Base-by-base conservation (phyloP, 139 green algal genomes). In the Pleodorina starrii region DNA sequence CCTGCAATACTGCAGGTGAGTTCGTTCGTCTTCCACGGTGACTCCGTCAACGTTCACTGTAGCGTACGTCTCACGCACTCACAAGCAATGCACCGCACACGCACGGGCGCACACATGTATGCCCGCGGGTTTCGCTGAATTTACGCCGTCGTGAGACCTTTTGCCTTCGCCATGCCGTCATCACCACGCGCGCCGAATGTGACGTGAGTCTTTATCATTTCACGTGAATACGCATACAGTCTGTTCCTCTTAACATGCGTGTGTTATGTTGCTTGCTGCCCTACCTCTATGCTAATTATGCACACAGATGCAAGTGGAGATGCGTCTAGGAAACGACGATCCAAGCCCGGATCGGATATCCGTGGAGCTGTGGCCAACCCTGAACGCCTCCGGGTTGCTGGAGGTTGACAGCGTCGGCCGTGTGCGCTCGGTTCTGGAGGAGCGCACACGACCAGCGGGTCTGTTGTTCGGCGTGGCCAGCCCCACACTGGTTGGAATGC, bases 391-490 rank as follows among this genome's bases (percentile, higher is more conserved):
- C 38, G 79, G 57, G 10, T n/a, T 86, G 38, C 27, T 86, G 40
- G 38, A 86, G 79, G 27, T 86, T 16, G 59, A 86, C 59, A 32
- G 32, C 29, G 19, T 1, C 2, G 79, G 79, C 25, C 79, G 54
- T 27, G 27, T 86, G 3, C 43, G 21, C 10, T 11, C 57, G 10
- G 79, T 86, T 36, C 57, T 86, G 23, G 79, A 86, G 59, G 57
- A 86, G 79, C 27, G 4, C 40, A 59, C 40, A 29, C 79, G 79
- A 40, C 79, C 79, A 57, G 79, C 40, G 40, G 79, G 79, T 44
- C 59, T 86, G 54, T 54, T 86, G 57, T 86, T 86, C 40, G 79
- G 79, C 27, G 7, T 86, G 42, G 23, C 59, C 57, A 43, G 4
- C 16, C 21, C 46, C 3, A 40, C 38, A 16, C 79, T 86, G 0